Percentiles rank a stretch among this genome's conserved stretches.
Conservation (phyloP, 208 protist species). For the Crithidia bombi region DNA sequence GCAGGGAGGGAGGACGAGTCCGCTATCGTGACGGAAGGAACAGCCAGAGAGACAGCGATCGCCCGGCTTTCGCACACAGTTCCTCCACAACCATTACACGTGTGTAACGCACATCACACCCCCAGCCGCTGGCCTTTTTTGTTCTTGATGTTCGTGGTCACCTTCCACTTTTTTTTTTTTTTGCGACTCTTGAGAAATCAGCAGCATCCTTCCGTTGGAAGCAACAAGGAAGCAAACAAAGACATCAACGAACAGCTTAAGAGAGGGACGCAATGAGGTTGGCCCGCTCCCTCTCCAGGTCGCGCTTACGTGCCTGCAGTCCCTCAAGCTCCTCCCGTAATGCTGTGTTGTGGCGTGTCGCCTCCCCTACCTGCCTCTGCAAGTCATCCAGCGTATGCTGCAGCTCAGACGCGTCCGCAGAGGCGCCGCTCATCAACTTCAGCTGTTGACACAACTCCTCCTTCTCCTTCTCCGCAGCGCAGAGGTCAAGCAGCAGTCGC, state of each 20-base stretch:
- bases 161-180: too few species aligned
- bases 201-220: too few species aligned
- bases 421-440: neutral
- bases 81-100: too few species aligned
- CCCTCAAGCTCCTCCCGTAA: slow-evolving; percentile 40
- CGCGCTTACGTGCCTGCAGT: slow-evolving; percentile 22
- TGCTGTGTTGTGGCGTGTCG: slow-evolving; percentile 11
- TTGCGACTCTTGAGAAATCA: too few species aligned
- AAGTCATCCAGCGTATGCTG: slow-evolving; percentile 16
- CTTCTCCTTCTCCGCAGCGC: slow-evolving; percentile 25
- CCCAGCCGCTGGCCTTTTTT: too few species aligned
- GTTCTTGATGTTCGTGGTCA: too few species aligned
- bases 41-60: too few species aligned
- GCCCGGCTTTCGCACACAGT: too few species aligned
- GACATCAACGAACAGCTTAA: neutral
- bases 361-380: slow-evolving; percentile 8
- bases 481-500: slow-evolving; percentile 43
- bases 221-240: neutral
- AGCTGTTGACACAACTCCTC: slow-evolving; percentile 16
- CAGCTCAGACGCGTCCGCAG: slow-evolving; percentile 7
- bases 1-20: too few species aligned
- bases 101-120: too few species aligned
- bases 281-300: slow-evolving; percentile 27
- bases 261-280: slow-evolving; percentile 9
- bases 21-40: too few species aligned